These are phyloP conservation scores for Xylariaceae sp. DNA, from an alignment of 2,329 filamentous ascomycete genomes.

Conservation along the genomic window DNA sequence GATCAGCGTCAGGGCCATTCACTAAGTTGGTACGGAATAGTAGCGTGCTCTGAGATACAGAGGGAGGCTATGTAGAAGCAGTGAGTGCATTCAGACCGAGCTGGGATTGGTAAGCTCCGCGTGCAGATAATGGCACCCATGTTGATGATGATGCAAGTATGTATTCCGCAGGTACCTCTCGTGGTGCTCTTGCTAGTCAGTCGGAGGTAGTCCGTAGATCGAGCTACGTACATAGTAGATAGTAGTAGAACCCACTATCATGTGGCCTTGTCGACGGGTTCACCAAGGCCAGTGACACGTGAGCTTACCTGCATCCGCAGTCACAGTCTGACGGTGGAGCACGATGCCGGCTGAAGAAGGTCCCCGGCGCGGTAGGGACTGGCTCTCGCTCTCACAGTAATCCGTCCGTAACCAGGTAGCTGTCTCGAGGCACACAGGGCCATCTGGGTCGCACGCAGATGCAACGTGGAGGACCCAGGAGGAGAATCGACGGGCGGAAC, in stretches of 20 bases:
- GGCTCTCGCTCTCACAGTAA: neutral
- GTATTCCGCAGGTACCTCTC: neutral
- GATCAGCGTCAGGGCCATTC: slow-evolving; percentile 12
- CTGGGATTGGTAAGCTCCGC: slow-evolving; percentile 21
- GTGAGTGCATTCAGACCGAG: slow-evolving; percentile 16
- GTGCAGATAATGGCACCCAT: neutral
- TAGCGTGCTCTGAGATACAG: slow-evolving; percentile 10
- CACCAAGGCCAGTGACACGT: slow-evolving; percentile 13
- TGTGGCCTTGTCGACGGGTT: slow-evolving; percentile 7
- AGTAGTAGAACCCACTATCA: neutral
- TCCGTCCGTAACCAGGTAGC: neutral
- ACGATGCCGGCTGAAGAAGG: slow-evolving; percentile 7
- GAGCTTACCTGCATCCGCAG: slow-evolving; percentile 5
- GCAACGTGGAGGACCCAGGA: neutral
- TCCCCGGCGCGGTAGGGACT: neutral
- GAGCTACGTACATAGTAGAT: too few species aligned
- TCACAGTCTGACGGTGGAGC: slow-evolving; percentile 11
- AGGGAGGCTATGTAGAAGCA: slow-evolving; percentile 9
- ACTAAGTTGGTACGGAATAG: slow-evolving; percentile 3
- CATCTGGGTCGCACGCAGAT: neutral
- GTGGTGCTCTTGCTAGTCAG: too few species aligned
- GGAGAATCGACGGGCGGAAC: neutral
- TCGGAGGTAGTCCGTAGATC: too few species aligned
- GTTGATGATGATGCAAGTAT: neutral
- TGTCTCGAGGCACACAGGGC: neutral